Evolutionary conservation across 805 yeast genomes (phyloP).

Genomic region (Candida endomychidarum): DNA sequence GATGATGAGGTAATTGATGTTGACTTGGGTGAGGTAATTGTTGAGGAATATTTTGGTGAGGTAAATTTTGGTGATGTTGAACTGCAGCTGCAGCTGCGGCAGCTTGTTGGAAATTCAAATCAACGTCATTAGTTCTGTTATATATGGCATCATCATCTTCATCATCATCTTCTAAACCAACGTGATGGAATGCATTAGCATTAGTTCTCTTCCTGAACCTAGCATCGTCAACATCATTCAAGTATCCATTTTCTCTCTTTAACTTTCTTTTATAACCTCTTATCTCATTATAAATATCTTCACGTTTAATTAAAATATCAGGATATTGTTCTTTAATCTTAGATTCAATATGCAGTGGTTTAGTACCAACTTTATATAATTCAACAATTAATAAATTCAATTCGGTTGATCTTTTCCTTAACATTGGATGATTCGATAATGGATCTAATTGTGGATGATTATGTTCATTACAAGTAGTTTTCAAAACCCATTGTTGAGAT

Average conservation of each 20-base stretch:
- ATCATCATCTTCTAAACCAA: constrained; percentile 21
- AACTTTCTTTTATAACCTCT: constrained; percentile 54
- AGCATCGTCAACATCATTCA: constrained; percentile 16
- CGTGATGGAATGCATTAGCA: constrained; percentile 27
- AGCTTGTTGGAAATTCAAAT: constrained; percentile 18
- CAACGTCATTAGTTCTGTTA: constrained; percentile 18
- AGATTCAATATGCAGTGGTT: constrained; percentile 53
- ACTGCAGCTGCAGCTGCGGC: constrained; percentile 26
- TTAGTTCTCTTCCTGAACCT: constrained; percentile 24
- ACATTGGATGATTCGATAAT: constrained; percentile 54
- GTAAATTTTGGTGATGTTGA: constrained; percentile 28
- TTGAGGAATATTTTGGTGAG: constrained; percentile 26
- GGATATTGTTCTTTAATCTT: constrained; percentile 52
- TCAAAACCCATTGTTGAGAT: constrained; percentile 50
- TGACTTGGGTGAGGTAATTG: constrained; percentile 20
- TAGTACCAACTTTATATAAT: constrained; percentile 53
- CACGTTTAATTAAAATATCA: constrained; percentile 54
- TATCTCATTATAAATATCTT: constrained; percentile 58
- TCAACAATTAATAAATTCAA: constrained; percentile 52
- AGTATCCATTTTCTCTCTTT: constrained; percentile 38
- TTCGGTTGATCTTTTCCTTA: constrained; percentile 53
- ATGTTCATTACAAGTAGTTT: constrained; percentile 56
- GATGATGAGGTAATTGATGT: constrained; percentile 24
- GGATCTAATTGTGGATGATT: constrained; percentile 61
- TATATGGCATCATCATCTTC: constrained; percentile 19